Conservation (phyloP, 2,329 filamentous ascomycete species). For the Penicillium sp. region DNA sequence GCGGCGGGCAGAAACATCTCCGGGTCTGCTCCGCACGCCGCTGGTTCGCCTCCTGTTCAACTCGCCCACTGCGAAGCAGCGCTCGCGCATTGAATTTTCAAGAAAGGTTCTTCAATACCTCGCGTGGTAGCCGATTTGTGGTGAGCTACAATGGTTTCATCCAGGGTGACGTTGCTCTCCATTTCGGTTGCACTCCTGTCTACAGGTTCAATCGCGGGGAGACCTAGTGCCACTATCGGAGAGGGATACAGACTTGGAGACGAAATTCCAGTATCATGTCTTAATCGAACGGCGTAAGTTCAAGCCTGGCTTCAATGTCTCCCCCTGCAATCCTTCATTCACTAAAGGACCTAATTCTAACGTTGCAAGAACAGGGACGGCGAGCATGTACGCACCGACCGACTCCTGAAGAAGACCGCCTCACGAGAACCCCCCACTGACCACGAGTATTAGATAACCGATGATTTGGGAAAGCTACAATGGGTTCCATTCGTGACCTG, state of each 20-base stretch:
- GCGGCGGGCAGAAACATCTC: constrained; percentile 15
- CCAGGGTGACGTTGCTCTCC: constrained; percentile 11
- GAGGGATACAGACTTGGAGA: constrained; percentile 50
- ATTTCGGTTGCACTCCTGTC: constrained; percentile 17
- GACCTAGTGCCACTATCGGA: constrained; percentile 12
- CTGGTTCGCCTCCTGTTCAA: constrained; percentile 4
- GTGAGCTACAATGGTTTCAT: constrained; percentile 6
- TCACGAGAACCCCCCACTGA: not conserved
- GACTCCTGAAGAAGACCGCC: constrained; percentile 8
- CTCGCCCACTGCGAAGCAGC: constrained; percentile 11
- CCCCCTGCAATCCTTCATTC: too few relatives aligned
- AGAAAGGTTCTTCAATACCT: not conserved
- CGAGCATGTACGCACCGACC: constrained; percentile 20
- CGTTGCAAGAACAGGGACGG: constrained; percentile 11
- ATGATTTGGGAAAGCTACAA: constrained; percentile 73
- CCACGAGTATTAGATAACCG: constrained; percentile 54
- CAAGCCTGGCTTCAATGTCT: too few relatives aligned
- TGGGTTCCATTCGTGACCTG: constrained; percentile 88
- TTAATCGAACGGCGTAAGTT: constrained; percentile 66
- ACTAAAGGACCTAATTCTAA: too few relatives aligned
- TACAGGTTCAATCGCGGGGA: constrained; percentile 21
- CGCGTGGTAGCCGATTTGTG: not conserved
- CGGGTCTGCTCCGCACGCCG: constrained; percentile 11
- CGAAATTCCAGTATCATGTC: constrained; percentile 63
- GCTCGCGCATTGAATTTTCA: not conserved